phyloP scores from a whole-genome alignment of 805 yeast species.

The Hanseniaspora vineae region DNA sequence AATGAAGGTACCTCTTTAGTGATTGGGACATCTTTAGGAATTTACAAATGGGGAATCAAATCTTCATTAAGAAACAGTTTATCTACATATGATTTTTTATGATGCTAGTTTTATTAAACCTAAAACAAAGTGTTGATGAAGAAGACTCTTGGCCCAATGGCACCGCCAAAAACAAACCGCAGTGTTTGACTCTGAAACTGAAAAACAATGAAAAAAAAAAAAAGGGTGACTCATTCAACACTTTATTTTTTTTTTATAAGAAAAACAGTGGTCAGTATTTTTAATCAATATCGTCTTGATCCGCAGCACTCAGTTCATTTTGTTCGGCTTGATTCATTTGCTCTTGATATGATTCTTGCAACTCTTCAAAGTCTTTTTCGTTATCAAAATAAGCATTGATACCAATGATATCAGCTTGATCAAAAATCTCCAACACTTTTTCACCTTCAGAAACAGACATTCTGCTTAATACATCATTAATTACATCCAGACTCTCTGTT shows the following conservation, averaged over 20 bases:
- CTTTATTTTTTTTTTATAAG: no score
- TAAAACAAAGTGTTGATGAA: neutral
- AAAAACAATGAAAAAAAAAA: neutral
- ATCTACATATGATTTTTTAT: slow-evolving; percentile 39
- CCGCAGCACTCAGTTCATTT: neutral
- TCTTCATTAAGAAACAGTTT: slow-evolving; percentile 49
- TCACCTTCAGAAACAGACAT: slow-evolving; percentile 75
- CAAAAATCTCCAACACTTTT: slow-evolving; percentile 53
- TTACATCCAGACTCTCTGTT: slow-evolving; percentile 58
- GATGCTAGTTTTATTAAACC: slow-evolving; percentile 3
- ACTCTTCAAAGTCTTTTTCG: slow-evolving; percentile 52
- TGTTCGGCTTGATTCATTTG: neutral
- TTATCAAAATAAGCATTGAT: slow-evolving; percentile 65
- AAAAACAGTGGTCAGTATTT: neutral
- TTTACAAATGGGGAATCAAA: slow-evolving; percentile 58
- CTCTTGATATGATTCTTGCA: slow-evolving; percentile 31
- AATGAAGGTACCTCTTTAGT: slow-evolving; percentile 38
- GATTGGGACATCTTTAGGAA: slow-evolving; percentile 56
- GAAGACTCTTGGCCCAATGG: no score
- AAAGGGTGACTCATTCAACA: neutral
- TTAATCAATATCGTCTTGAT: neutral
- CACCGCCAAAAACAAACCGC: no score
- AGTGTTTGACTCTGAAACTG: no score
- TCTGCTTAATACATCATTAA: slow-evolving; percentile 68
- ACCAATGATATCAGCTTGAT: slow-evolving; percentile 73